Base-by-base conservation (phyloP, 177 flowering plant species). In the Tripterygium wilfordii region DNA sequence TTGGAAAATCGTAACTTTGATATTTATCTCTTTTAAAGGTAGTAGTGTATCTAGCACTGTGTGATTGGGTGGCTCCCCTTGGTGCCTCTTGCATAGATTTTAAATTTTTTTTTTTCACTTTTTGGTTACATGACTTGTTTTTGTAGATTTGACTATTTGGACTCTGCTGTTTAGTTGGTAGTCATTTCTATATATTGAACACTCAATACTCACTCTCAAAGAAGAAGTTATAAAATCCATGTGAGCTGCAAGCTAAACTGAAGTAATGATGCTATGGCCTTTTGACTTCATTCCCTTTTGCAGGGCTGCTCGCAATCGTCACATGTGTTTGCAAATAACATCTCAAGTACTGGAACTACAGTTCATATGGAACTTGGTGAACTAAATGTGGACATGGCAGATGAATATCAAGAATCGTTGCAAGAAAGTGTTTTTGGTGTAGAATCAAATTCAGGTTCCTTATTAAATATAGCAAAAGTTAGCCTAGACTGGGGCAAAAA, bases 291-390 rank as follows among this genome's bases (percentile, higher is more conserved):
- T 50, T 54, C 54, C 53, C 39, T 53, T 15, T 16, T 75, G 66
- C 65, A 94, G 99, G 89, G 75, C 23, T 94, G 92, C 61, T 85
- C 96, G 26, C 99, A 94, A 62, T 85, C 99, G 17, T 81, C 86
- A 45, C 99, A 94, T 60, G 50, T 90, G 49, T 85, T 75, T 73
- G 97, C 97, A 36, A 94, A 89, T 64, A 85, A 94, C 63, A 75
- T 87, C 60, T 78, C 97, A 24, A 78, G 60, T 60, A 59, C 57
- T 19, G 90, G 90, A 52, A 73, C 78, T 53, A 49, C 88, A 4
- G 71, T 83, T 22, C 97, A 89, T 49, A 56, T 75, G 77, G 99
- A 94, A 65, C 77, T 94, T 57, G 99, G 95, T 46, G 97, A 94
- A 57, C 50, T 94, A 22, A 92, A 85, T 80, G 65, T 94, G 65